Evolutionary conservation across 169 alveolate genomes (phyloP).

Genomic region (Plasmodium chabaudi): DNA sequence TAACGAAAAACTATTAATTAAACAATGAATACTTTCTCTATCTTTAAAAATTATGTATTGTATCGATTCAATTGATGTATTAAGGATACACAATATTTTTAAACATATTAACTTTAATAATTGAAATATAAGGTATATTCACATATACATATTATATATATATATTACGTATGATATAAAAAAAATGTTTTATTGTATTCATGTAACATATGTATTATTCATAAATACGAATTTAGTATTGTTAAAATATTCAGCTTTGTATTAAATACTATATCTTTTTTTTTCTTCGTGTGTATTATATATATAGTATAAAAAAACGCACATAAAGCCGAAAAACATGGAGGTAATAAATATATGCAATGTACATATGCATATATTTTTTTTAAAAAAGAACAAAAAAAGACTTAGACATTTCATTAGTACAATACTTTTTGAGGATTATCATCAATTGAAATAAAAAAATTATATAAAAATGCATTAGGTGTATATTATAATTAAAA

Average conservation of each 20-base stretch:
- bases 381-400: slow-evolving; percentile 25
- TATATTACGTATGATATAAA: slow-evolving; percentile 12
- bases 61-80: slow-evolving; percentile 6
- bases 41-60: slow-evolving; percentile 18
- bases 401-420: slow-evolving; percentile 64
- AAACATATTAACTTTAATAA: slow-evolving; percentile 7
- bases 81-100: slow-evolving; percentile 11
- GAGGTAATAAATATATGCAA: background rate
- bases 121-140: slow-evolving; percentile 7
- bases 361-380: background rate
- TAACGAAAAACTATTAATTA: slow-evolving; percentile 2
- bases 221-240: slow-evolving; percentile 8
- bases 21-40: slow-evolving; percentile 8
- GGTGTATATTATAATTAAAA: slow-evolving; percentile 16
- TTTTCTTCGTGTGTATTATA: background rate
- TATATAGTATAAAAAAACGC: background rate
- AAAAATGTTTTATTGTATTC: slow-evolving; percentile 8
- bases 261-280: background rate
- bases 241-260: slow-evolving; percentile 1
- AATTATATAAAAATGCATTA: slow-evolving; percentile 18
- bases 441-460: slow-evolving; percentile 10
- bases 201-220: slow-evolving; percentile 4
- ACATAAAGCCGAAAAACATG: background rate
- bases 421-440: slow-evolving; percentile 12
- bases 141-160: slow-evolving; percentile 4